These are phyloP conservation scores for Fusarium nodosum DNA, from an alignment of 2,329 filamentous ascomycete genomes.

Conservation along the genomic window DNA sequence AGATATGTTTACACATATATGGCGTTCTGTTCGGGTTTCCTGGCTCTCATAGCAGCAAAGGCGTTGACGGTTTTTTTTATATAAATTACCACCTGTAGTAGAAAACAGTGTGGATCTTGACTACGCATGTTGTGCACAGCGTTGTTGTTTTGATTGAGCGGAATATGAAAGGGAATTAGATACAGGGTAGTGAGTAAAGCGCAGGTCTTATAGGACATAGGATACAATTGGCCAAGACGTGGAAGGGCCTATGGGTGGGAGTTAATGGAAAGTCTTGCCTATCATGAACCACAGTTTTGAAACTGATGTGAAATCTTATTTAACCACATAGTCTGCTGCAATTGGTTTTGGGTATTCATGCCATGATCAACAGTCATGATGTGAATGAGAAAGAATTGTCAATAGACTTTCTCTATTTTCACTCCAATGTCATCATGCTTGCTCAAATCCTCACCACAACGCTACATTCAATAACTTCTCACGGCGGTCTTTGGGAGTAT, in stretches of 20 bases:
- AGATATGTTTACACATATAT: slow-evolving; percentile 11
- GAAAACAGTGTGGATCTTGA: slow-evolving; percentile 11
- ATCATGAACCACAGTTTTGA: background rate
- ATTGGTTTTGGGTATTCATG: background rate
- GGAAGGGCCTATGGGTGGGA: slow-evolving; percentile 9
- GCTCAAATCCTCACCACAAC: background rate
- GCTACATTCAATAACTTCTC: background rate
- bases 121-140: slow-evolving; percentile 24
- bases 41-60: slow-evolving; percentile 29
- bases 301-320: background rate
- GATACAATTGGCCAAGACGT: slow-evolving; percentile 20
- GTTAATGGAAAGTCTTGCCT: slow-evolving; percentile 37
- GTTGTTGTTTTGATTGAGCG: slow-evolving; percentile 19
- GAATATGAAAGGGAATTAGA: slow-evolving; percentile 30
- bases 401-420: background rate
- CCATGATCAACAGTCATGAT: background rate
- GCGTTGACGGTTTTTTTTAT: slow-evolving; percentile 32
- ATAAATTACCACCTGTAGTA: slow-evolving; percentile 10
- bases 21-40: slow-evolving; percentile 35
- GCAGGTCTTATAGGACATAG: slow-evolving; percentile 11
- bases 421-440: background rate
- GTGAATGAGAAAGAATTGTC: background rate
- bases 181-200: slow-evolving; percentile 11
- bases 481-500: accelerated
- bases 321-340: background rate